A percentile compares a stretch with the other conserved stretches of the same genome.
These are phyloP conservation scores for Monosporozyma solicola DNA, from an alignment of 805 yeast genomes.

Conservation along the genomic window DNA sequence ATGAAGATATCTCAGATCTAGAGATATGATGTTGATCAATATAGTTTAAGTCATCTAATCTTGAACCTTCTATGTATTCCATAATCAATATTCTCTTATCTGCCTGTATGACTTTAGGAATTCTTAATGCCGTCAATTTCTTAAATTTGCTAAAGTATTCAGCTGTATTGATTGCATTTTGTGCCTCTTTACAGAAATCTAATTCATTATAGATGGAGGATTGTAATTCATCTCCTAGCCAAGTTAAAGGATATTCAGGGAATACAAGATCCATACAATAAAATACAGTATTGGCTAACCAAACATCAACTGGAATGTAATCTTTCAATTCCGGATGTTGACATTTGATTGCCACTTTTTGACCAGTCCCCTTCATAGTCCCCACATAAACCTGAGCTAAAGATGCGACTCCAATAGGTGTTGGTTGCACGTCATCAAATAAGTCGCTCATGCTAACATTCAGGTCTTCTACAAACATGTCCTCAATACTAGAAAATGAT, in stretches of 20 bases:
- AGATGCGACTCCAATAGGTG: slow-evolving; percentile 92
- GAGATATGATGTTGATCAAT: slow-evolving; percentile 56
- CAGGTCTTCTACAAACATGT: slow-evolving; percentile 60
- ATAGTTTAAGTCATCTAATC: slow-evolving; percentile 69
- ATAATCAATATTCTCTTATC: slow-evolving; percentile 66
- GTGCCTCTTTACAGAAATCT: slow-evolving; percentile 80
- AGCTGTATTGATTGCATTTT: slow-evolving; percentile 64
- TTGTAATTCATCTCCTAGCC: slow-evolving; percentile 94
- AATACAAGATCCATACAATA: slow-evolving; percentile 64
- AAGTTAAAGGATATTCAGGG: slow-evolving; percentile 87
- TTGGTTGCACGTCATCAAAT: slow-evolving; percentile 55
- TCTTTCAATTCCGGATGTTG: slow-evolving; percentile 85
- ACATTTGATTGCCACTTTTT: slow-evolving; percentile 84
- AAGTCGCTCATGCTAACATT: slow-evolving; percentile 51
- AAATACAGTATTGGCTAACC: slow-evolving; percentile 70
- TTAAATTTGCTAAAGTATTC: slow-evolving; percentile 50
- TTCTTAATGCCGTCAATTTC: slow-evolving; percentile 60
- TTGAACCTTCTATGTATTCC: slow-evolving; percentile 78
- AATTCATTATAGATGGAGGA: slow-evolving; percentile 83
- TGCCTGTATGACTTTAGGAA: slow-evolving; percentile 67
- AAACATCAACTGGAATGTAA: slow-evolving; percentile 85
- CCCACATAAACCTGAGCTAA: slow-evolving; percentile 94
- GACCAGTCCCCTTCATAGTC: slow-evolving; percentile 44
- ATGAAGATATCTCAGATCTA: slow-evolving; percentile 69
- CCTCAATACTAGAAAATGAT: slow-evolving; percentile 54